Evolutionary conservation across 768 basidiomycete genomes (phyloP).

Genomic region (Imleria badia): DNA sequence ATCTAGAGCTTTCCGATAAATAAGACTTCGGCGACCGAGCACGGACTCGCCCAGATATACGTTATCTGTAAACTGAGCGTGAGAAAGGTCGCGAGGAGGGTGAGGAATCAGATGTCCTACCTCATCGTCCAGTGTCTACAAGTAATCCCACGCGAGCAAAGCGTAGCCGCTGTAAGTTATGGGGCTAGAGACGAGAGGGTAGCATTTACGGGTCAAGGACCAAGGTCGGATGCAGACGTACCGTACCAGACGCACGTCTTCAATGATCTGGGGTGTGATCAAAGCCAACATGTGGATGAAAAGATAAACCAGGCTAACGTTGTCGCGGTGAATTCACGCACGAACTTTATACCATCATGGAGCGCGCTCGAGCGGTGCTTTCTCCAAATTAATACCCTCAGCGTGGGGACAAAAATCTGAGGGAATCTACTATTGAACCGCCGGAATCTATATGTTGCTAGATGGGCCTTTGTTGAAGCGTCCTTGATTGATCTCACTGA

Average conservation of each 20-base stretch:
- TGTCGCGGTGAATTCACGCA: neutral
- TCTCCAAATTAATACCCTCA: neutral
- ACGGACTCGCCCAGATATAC: neutral
- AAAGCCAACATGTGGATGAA: neutral
- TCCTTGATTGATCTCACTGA: neutral
- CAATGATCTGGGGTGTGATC: neutral
- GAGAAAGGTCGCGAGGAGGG: neutral
- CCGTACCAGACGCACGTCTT: neutral
- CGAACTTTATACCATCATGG: neutral
- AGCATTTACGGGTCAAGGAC: neutral
- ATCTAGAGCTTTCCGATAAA: conserved; percentile 6
- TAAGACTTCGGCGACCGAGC: neutral
- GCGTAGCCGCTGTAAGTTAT: neutral
- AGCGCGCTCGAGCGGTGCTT: neutral
- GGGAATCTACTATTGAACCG: no score
- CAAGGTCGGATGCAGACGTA: neutral
- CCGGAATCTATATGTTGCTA: neutral
- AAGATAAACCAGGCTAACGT: neutral
- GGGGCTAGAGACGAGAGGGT: neutral
- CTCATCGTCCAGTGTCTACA: conserved; percentile 7
- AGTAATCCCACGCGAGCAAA: conserved; percentile 5
- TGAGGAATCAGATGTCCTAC: neutral
- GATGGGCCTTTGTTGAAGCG: no score
- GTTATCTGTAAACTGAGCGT: neutral
- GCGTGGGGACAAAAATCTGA: neutral